Percentiles rank a stretch among this genome's conserved stretches.
These are phyloP conservation scores for Blastobotrys serpentis DNA, from an alignment of 1,139 yeast genomes.

Conservation along the genomic window DNA sequence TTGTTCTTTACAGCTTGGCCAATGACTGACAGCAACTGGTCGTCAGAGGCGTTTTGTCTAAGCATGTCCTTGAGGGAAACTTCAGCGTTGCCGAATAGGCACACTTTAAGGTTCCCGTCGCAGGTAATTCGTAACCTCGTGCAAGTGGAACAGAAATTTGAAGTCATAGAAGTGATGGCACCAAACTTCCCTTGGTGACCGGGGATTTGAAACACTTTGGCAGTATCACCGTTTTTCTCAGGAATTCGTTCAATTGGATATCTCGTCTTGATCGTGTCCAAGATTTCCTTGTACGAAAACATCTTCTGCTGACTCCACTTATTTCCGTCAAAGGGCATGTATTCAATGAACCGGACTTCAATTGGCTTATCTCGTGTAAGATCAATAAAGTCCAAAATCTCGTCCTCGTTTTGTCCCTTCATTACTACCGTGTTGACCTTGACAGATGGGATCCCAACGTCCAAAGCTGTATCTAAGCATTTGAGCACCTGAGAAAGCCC, in stretches of 20 bases:
- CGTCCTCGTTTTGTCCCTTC: constrained; percentile 51
- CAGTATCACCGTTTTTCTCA: constrained; percentile 47
- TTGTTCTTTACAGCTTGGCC: constrained; percentile 47
- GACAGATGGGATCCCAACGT: constrained; percentile 45
- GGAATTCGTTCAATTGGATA: constrained; percentile 30
- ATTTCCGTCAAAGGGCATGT: constrained; percentile 57
- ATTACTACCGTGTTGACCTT: constrained; percentile 51
- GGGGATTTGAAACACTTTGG: constrained; percentile 44
- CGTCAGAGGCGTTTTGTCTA: constrained; percentile 38
- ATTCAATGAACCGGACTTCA: constrained; percentile 53
- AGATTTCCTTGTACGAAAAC: constrained; percentile 46
- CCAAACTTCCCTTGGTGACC: constrained; percentile 48
- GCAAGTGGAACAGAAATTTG: constrained; percentile 50
- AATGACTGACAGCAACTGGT: constrained; percentile 41
- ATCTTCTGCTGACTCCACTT: constrained; percentile 47
- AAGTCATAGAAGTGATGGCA: constrained; percentile 54
- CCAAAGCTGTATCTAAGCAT: constrained; percentile 44
- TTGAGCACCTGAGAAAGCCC: constrained; percentile 47
- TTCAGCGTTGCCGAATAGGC: constrained; percentile 52
- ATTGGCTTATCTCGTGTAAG: constrained; percentile 41
- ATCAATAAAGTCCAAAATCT: constrained; percentile 46
- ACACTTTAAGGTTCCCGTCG: constrained; percentile 53
- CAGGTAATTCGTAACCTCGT: constrained; percentile 50
- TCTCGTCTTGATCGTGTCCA: constrained; percentile 34
- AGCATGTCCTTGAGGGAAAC: constrained; percentile 47